phyloP scores from a whole-genome alignment of 257 asterid genomes.

The Nicotiana knightiana region DNA sequence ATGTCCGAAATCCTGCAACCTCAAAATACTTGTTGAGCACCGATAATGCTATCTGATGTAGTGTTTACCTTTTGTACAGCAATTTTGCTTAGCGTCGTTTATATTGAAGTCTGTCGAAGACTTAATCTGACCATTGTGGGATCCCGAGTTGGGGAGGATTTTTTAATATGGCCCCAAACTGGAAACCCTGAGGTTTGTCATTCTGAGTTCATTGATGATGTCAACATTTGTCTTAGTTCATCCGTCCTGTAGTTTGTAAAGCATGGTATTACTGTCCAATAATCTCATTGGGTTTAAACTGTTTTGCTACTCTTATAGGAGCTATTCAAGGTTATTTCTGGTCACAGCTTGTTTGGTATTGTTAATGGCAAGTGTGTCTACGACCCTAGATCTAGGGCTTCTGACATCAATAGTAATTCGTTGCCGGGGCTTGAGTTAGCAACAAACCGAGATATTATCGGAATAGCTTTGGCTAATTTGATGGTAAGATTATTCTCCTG shows the following conservation, averaged over 20 bases:
- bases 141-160: conserved; percentile 98
- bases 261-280: not conserved
- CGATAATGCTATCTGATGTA: conserved; percentile 13
- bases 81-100: conserved; percentile 84
- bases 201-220: not conserved
- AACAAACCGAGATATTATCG: conserved; percentile 74
- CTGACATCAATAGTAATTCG: conserved; percentile 77
- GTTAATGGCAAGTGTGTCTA: conserved; percentile 88
- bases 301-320: conserved; percentile 41
- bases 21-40: not conserved
- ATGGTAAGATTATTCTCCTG: conserved; percentile 47
- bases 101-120: conserved; percentile 92
- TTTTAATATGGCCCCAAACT: conserved; percentile 91
- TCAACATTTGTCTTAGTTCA: not conserved
- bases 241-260: not conserved
- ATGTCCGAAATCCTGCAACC: not conserved
- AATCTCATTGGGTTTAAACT: not conserved
- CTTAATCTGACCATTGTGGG: conserved; percentile 87
- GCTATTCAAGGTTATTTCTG: conserved; percentile 77
- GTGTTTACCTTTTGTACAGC: conserved; percentile 38
- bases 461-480: conserved; percentile 91
- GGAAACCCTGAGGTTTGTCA: conserved; percentile 83
- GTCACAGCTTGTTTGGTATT: conserved; percentile 73
- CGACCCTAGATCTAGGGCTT: conserved; percentile 87
- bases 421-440: conserved; percentile 84